Evolutionary conservation across 2,329 filamentous ascomycete species (phyloP), one percentile per base, ranked within the genome.

Genomic region (Monilinia polystroma): DNA sequence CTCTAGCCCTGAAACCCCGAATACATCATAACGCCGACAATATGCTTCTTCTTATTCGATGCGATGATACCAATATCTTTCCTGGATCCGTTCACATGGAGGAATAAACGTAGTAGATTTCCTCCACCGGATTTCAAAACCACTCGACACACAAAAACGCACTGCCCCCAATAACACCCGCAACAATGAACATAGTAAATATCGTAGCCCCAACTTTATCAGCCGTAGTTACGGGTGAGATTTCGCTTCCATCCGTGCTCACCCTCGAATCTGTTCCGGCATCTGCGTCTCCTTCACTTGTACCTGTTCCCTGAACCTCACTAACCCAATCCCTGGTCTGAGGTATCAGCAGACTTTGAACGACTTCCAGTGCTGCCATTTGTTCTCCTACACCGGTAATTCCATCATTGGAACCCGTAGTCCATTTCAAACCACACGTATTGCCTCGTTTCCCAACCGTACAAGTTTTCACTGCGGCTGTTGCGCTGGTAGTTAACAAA

Each of bases 191-290:
- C 8, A 85, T 77, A 1, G 90, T 93, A 57, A 86, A 70, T 67
- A 92, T 83, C 16, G 84, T 85, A 43, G 90, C 90, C 14, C 90
- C 91, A 4, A 85, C 89, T 69, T 80, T 84, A 74, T 93, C 90
- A 11, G 82, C 87, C 0, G 81, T 81, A 0, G 76, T 78, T 4
- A 78, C 73, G 1, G 73, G 67, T 29, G 54, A 55, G 18, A 59
- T 66, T 7, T 35, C 63, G 11, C 23, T 54, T 45, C 56, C 59
- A 52, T 56, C 68, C 12, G 49, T 60, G 23, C 26, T 67, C 32
- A 66, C 0, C 16, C 14, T 35, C 12, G 63, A 66, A 16, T 63
- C 64, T 1, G 58, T 68, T 11, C 73, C 73, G 5, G 73, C 73
- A 11, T 35, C 51, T 4, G 74, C 69, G 59, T 77, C 68, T 0